Base-by-base conservation (phyloP, 2,329 filamentous ascomycete genomes). In the Gnomoniopsis smithogilvyi region DNA sequence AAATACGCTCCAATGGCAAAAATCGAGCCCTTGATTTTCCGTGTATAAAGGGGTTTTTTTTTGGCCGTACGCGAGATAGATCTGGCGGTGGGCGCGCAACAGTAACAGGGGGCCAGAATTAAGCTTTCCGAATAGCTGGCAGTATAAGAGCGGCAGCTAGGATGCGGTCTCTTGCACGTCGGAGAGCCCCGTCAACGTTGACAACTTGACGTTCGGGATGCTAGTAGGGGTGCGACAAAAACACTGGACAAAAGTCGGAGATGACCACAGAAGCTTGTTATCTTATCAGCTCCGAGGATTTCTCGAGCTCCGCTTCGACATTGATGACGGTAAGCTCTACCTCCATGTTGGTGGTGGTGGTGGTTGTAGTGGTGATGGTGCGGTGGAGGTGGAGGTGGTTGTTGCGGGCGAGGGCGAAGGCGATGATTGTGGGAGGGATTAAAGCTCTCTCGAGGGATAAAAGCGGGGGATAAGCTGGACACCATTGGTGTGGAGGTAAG, bases 381-480 rank as follows among this genome's bases (percentile, higher is more conserved):
- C n/a, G n/a, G n/a, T 38, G 57, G 36, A 34, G 51, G 21, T 49
- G 26, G 34, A 21, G 50, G 50, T 19, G 56, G 4, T 30, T 30
- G 26, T 30, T 4, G 26, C 8, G 26, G 26, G n/a, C 26, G 26
- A 4, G 4, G 26, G n/a, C n/a, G n/a, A n/a, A n/a, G 46, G 43
- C 33, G 46, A 53, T 22, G 57, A 36, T 26, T 41, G 51, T 51
- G 34, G 45, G 19, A 36, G 38, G 45, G 33, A 43, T 59, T 24
- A 38, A 59, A 26, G 46, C 50, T 36, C 45, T 30, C 36, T 38
- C 36, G 4, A 38, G 34, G 57, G n/a, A n/a, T n/a, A 34, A 47
- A 50, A 51, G 46, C 45, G 45, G 57, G 57, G 57, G 21, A 36
- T 30, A 26, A 4, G 34, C 46, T 24, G 57, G 57, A 50, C 34